Evolutionary conservation across 2,329 filamentous ascomycete species (phyloP).

Genomic region (Pezicula neosporulosa): DNA sequence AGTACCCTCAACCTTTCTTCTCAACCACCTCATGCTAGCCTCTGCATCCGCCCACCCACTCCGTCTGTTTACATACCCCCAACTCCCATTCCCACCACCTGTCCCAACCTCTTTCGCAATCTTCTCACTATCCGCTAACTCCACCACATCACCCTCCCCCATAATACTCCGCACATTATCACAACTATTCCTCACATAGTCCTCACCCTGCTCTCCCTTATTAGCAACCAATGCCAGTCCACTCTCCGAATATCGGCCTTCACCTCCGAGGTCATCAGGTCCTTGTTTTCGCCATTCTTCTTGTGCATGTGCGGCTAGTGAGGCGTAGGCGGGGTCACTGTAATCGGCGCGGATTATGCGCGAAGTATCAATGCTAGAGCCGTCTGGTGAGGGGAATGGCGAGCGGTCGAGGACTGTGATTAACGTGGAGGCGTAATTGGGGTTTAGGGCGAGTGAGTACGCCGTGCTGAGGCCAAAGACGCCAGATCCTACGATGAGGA

Average conservation of each 20-base stretch:
- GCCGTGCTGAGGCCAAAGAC: constrained; percentile 63
- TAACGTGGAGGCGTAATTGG: constrained; percentile 46
- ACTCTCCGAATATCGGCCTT: constrained; percentile 66
- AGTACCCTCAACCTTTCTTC: constrained; percentile 19
- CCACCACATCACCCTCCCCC: constrained; percentile 24
- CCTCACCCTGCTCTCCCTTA: constrained; percentile 32
- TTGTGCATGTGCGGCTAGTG: constrained; percentile 69
- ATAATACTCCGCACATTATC: constrained; percentile 50
- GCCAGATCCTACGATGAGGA: constrained; percentile 64
- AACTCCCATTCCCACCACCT: constrained; percentile 52
- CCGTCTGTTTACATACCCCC: constrained; percentile 69
- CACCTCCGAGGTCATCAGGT: constrained; percentile 46
- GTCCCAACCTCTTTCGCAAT: constrained; percentile 44
- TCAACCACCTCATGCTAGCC: constrained; percentile 63
- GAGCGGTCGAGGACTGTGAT: constrained; percentile 60
- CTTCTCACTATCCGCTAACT: constrained; percentile 40
- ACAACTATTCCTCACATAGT: constrained; percentile 57
- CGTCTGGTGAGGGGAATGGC: constrained; percentile 55
- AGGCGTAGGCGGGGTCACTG: constrained; percentile 71
- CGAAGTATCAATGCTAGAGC: constrained; percentile 58
- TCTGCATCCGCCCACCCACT: constrained; percentile 82
- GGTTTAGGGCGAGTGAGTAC: constrained; percentile 58
- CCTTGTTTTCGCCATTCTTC: constrained; percentile 61
- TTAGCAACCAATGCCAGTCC: constrained; percentile 65
- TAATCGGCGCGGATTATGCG: constrained; percentile 74